These are phyloP conservation scores for Dimocarpus longan DNA, from an alignment of 345 rosid species.

Conservation along the genomic window DNA sequence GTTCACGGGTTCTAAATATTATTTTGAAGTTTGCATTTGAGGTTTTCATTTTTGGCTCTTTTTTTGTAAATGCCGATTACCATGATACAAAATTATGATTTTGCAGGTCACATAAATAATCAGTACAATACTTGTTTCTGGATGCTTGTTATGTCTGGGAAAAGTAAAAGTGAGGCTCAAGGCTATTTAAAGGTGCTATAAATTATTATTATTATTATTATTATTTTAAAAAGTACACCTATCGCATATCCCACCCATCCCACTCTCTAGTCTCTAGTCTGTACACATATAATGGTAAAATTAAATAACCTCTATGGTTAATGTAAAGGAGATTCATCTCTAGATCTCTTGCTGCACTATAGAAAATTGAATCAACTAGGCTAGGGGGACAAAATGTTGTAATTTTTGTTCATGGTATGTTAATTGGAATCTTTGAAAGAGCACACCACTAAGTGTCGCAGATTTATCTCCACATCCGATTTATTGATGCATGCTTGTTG, in stretches of 20 bases:
- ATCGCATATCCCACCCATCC: background rate
- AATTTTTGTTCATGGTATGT: background rate
- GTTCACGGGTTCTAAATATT: background rate
- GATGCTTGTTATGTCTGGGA: conserved; percentile 88
- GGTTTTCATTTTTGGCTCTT: background rate
- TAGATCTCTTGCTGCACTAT: background rate
- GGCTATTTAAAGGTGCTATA: conserved; percentile 55
- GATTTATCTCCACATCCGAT: background rate
- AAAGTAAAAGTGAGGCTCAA: conserved; percentile 77
- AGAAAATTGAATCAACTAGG: no score
- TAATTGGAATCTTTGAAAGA: background rate
- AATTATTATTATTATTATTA: background rate
- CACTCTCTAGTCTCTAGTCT: no score
- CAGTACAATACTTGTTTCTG: conserved; percentile 96
- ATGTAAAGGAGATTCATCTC: background rate
- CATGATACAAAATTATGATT: conserved; percentile 3
- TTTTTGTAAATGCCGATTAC: background rate
- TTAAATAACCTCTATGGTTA: background rate
- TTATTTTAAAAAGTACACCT: background rate
- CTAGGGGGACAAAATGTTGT: background rate
- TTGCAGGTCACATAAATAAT: conserved; percentile 90
- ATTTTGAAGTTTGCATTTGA: background rate
- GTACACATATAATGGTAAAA: background rate
- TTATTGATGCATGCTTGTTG: background rate
- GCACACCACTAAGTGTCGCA: background rate